A percentile compares a stretch with the other conserved stretches of the same genome.
Conservation (phyloP, 495 filamentous ascomycete genomes). For the Hypoxylon intermedium region DNA sequence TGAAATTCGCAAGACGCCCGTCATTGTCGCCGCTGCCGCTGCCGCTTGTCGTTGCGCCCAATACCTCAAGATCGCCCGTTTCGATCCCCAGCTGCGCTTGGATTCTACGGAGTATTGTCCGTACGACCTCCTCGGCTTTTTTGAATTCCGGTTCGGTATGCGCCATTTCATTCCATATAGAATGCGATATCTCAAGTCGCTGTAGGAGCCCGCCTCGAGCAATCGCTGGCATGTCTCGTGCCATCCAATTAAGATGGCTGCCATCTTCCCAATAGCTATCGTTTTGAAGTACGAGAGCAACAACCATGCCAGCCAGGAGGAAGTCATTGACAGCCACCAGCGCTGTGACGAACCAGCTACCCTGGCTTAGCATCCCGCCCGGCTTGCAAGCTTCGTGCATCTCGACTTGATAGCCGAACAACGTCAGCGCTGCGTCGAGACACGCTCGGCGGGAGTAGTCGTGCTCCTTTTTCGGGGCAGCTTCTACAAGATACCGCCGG, state of each 20-base stretch:
- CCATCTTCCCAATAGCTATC: conserved; percentile 38
- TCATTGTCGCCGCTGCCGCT: conserved; percentile 13
- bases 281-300: conserved; percentile 52
- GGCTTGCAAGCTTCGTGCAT: conserved; percentile 50
- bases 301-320: conserved; percentile 55
- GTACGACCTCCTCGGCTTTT: conserved; percentile 35
- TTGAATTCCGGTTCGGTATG: conserved; percentile 24
- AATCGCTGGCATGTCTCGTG: conserved; percentile 28
- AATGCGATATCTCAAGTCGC: conserved; percentile 40
- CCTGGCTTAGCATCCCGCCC: conserved; percentile 46
- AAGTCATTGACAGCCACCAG: conserved; percentile 56
- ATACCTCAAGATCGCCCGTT: background rate
- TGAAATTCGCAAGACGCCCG: conserved; percentile 22
- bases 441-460: conserved; percentile 71
- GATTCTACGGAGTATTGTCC: conserved; percentile 36
- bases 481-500: conserved; percentile 70
- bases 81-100: conserved; percentile 21
- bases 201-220: conserved; percentile 40
- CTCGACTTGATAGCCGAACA: conserved; percentile 58
- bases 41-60: conserved; percentile 6
- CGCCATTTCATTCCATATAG: conserved; percentile 42
- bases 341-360: conserved; percentile 54
- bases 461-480: conserved; percentile 64
- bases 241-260: conserved; percentile 33
- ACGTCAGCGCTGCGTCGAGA: conserved; percentile 69